These are phyloP conservation scores for Diaporthe capsici DNA, from an alignment of 2,329 filamentous ascomycete species.

Conservation along the genomic window DNA sequence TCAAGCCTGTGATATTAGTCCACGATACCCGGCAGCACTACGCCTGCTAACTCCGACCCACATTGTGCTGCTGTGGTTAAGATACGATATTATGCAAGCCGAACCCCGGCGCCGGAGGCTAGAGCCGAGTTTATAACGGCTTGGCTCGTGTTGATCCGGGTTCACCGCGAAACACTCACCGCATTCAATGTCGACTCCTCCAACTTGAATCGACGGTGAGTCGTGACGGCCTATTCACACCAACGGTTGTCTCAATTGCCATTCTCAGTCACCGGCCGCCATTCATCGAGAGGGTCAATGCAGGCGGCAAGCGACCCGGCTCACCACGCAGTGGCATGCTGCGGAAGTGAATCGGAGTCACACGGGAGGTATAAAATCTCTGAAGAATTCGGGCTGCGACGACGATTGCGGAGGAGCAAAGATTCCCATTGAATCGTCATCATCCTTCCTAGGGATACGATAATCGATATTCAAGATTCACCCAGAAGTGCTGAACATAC, in stretches of 20 bases:
- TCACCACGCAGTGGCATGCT: conserved; percentile 24
- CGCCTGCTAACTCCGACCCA: conserved; percentile 30
- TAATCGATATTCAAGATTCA: no score
- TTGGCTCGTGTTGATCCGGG: conserved; percentile 20
- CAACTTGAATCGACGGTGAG: not conserved
- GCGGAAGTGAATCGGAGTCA: conserved; percentile 18
- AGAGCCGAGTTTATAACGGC: conserved; percentile 27
- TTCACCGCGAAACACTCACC: conserved; percentile 28
- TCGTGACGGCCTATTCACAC: not conserved
- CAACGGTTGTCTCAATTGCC: not conserved
- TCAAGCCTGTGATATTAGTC: conserved; percentile 24
- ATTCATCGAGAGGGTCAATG: conserved; percentile 19
- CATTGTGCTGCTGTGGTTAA: conserved; percentile 10
- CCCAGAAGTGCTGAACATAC: not conserved
- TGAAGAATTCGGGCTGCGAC: not conserved
- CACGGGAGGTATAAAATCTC: not conserved
- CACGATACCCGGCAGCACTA: conserved; percentile 15
- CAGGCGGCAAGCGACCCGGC: not conserved
- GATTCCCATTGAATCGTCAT: not conserved
- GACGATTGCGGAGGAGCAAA: not conserved
- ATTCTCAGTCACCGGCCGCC: not conserved
- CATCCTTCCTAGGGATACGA: no score
- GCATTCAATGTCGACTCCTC: conserved; percentile 5
- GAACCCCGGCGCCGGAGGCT: conserved; percentile 27
- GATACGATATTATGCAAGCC: conserved; percentile 32